Conservation (phyloP, 768 basidiomycete genomes). For the Pisolithus albus region DNA sequence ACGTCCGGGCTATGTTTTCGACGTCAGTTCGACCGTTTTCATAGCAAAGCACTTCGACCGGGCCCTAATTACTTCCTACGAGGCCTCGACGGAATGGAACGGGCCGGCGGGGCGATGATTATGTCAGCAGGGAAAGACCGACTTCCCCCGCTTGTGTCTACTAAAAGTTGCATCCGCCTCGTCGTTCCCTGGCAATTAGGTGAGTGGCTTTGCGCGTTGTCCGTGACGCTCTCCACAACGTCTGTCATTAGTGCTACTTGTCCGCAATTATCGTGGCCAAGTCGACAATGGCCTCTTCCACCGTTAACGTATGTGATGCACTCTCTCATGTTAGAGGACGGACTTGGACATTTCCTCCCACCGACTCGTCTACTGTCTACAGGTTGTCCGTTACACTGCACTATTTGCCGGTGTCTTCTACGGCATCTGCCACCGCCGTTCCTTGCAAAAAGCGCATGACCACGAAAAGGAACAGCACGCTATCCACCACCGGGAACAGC, state of each 20-base stretch:
- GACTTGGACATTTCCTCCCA: not conserved
- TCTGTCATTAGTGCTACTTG: constrained; percentile 11
- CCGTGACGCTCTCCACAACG: not conserved
- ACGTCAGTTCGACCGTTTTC: not conserved
- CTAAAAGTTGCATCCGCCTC: constrained; percentile 4
- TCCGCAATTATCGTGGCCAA: constrained; percentile 9
- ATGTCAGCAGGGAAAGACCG: constrained; percentile 26
- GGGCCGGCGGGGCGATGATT: constrained; percentile 10
- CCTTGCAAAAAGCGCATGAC: constrained; percentile 78
- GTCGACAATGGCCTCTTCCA: constrained; percentile 58
- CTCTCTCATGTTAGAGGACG: not conserved
- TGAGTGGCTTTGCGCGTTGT: constrained; percentile 2
- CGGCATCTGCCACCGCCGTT: constrained; percentile 87
- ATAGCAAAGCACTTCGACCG: not conserved
- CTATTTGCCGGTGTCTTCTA: constrained; percentile 82
- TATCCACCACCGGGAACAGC: constrained; percentile 61
- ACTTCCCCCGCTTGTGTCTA: constrained; percentile 17
- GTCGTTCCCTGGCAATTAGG: constrained; percentile 3
- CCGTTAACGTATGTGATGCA: constrained; percentile 59
- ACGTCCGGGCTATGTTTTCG: not conserved
- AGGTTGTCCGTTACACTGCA: constrained; percentile 95
- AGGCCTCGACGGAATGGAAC: not conserved
- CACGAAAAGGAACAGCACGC: constrained; percentile 68
- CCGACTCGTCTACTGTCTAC: constrained; percentile 1
- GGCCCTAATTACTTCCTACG: not conserved